Conservation (phyloP, 306 rosid genomes). For the Dryas octopetala region DNA sequence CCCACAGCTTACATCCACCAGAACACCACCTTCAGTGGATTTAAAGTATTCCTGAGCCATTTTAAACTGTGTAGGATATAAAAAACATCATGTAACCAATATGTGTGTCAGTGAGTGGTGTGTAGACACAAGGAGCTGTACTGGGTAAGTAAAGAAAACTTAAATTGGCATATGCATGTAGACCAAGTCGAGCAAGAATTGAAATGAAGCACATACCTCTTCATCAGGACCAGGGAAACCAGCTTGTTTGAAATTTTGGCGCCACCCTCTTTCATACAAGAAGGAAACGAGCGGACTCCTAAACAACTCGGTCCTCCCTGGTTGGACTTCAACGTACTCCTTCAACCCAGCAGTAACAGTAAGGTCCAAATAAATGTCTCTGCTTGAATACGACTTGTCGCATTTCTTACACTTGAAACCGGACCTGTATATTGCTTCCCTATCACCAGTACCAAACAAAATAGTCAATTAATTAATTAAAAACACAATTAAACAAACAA, state of each 20-base stretch:
- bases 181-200: not conserved
- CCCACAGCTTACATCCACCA: conserved; percentile 91
- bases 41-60: conserved; percentile 85
- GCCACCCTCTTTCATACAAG: conserved; percentile 98
- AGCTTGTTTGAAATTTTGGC: conserved; percentile 77
- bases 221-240: conserved; percentile 96
- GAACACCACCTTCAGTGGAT: conserved; percentile 69
- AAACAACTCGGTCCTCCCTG: conserved; percentile 66
- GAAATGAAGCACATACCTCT: conserved; percentile 51
- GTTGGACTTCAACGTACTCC: conserved; percentile 72
- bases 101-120: too few species aligned
- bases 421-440: conserved; percentile 86
- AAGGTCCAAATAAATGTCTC: conserved; percentile 72
- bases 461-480: not conserved
- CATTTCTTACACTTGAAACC: conserved; percentile 84
- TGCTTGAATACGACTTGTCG: conserved; percentile 79
- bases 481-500: not conserved
- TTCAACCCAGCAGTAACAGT: conserved; percentile 72
- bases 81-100: not conserved
- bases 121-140: too few species aligned
- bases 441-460: conserved; percentile 5
- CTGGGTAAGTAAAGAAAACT: not conserved
- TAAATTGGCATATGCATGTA: not conserved
- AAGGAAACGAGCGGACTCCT: conserved; percentile 98
- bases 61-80: conserved; percentile 57